Evolutionary conservation across 345 rosid species (phyloP), one percentile per base, ranked within the genome.

Genomic region (Luvunga scandens): DNA sequence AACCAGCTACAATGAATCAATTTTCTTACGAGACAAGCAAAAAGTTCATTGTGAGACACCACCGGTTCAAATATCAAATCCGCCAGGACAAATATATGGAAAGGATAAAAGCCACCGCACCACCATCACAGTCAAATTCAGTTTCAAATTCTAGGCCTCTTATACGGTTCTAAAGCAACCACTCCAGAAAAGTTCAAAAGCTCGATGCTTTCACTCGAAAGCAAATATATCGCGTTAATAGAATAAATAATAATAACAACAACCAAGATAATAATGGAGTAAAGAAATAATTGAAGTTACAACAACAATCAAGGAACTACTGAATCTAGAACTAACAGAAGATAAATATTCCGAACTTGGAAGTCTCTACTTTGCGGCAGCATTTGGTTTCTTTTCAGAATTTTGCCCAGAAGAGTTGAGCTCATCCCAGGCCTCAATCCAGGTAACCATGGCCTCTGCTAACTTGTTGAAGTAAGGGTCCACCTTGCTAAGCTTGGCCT

Each of bases 391-490:
- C 25, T 79, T 45, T 27, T 18, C 77, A 27, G 81, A 31, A 71
- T 75, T 78, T 50, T 2, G 72, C 28, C 55, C 61, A 5, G 78
- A 25, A 19, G 81, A 28, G 79, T 83, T 89, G 36, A 87, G 85
- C 50, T 86, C 90, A 50, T 86, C 86, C 91, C 91, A 88, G 56
- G 90, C 87, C 72, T 87, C 86, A 69, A 82, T 84, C 91, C 89
- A 89, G 13, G 86, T 89, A 66, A 87, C 84, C 91, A 89, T 89
- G 57, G 84, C 89, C 71, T 85, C 91, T 4, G 85, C 84, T 34
- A 89, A 78, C 81, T 83, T 88, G 31, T 36, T 55, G 69, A 88
- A 85, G 84, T 89, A 87, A 39, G 90, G 85, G 77, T 89, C 90
- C 21, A 79, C 56, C 45, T 83, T 79, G 24, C 84, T 82, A 6